Base-by-base conservation (phyloP, 208 protist species). In the Acanthamoeba triangularis region DNA sequence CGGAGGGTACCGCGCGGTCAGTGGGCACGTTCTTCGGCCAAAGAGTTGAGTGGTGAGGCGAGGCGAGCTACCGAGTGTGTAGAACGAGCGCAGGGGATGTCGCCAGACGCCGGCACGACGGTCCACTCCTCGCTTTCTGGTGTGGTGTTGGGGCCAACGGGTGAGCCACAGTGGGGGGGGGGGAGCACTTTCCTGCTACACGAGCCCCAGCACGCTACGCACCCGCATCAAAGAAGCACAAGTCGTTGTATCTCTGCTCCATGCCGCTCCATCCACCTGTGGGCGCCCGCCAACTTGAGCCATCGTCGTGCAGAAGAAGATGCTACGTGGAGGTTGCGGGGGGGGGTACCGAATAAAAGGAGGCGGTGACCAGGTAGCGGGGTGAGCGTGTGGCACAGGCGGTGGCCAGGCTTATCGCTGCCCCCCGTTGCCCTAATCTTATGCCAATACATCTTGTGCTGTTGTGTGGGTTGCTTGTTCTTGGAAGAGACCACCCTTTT, bases 201-300 rank as follows among this genome's bases (percentile, higher is more conserved):
- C 23, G 5, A 30, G 20, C 5, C 10, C 23, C 14, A 72, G 23
- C 10, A 16, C 13, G 14, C 11, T 37, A 20, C 23, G 69, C 37
- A 78, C 69, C 69, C 10, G 69, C 69, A 8, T 88, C 80, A 37
- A 88, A 88, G 52, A 88, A 44, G 80, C 25, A 49, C n/a, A 61
- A 30, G 14, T 88, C 47, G 80, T 52, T 88, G 41, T 88, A 88
- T 41, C 80, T 88, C 80, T 88, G 47, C n/a, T 88, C 80, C 20
- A 8, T 61, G 13, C 41, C 80, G 30, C 80, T 61, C 80, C 80
- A 88, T n/a, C 80, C 80, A n/a, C 80, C 80, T 78, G 69, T n/a
- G 23, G 59, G 16, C 54, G 54, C 20, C 16, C 54, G 5, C 20
- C 20, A 61, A 23, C 16, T 23, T 25, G 65, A 33, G n/a, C 65